phyloP scores from a whole-genome alignment of 2,329 filamentous ascomycete genomes.

The Byssochlamys sp. region DNA sequence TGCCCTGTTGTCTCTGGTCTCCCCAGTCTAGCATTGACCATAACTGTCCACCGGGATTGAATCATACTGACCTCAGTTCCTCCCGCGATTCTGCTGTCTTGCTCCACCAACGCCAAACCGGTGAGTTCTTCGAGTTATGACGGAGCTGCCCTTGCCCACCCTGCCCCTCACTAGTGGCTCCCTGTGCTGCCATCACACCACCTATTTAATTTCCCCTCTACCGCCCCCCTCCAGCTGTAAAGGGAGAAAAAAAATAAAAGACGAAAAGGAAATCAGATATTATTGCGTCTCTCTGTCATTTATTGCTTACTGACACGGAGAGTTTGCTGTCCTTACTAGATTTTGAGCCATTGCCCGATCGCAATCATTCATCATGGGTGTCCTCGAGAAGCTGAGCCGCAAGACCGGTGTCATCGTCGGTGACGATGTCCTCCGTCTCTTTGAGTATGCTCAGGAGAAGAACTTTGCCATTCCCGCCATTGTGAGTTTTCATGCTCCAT shows the following conservation, averaged over 20 bases:
- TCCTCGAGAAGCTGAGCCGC: conserved; percentile 48
- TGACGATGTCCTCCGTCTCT: conserved; percentile 61
- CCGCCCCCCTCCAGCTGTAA: background rate
- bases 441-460: conserved; percentile 81
- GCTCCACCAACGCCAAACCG: conserved; percentile 21
- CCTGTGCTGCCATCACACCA: conserved; percentile 1
- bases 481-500: conserved; percentile 33
- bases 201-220: background rate
- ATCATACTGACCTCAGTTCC: conserved; percentile 28
- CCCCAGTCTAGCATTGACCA: no score
- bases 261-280: no score
- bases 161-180: conserved; percentile 12
- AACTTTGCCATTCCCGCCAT: conserved; percentile 81
- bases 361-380: conserved; percentile 32
- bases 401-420: conserved; percentile 59
- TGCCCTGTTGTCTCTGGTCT: no score
- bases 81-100: conserved; percentile 1
- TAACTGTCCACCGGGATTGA: conserved; percentile 9
- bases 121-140: conserved; percentile 21
- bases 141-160: background rate
- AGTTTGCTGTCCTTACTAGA: background rate
- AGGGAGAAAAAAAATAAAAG: background rate
- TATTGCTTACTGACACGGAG: background rate
- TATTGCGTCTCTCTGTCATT: background rate
- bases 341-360: background rate